phyloP scores from a whole-genome alignment of 306 rosid genomes.

The Purshia tridentata region DNA sequence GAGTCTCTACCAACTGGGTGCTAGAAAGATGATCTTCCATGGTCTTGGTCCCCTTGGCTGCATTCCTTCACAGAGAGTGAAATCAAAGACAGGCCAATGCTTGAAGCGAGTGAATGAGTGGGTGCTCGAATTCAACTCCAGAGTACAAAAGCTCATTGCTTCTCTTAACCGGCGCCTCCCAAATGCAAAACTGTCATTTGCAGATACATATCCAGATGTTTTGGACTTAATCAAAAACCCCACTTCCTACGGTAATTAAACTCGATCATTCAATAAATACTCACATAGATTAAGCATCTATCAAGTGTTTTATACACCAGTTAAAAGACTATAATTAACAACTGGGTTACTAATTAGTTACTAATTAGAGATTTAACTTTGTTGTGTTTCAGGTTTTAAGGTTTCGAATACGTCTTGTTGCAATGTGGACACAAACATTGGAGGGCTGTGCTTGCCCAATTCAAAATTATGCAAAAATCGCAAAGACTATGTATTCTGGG shows the following conservation, averaged over 20 bases:
- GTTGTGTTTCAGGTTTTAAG: constrained; percentile 52
- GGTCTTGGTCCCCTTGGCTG: constrained; percentile 90
- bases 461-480: constrained; percentile 63
- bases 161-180: constrained; percentile 58
- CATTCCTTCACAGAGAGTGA: constrained; percentile 87
- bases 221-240: constrained; percentile 64
- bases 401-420: constrained; percentile 83
- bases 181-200: constrained; percentile 43
- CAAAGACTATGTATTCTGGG: constrained; percentile 75
- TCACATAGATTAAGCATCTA: no score
- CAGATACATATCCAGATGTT: constrained; percentile 61
- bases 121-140: constrained; percentile 45
- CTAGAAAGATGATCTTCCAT: constrained; percentile 57
- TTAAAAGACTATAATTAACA: no score
- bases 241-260: constrained; percentile 42
- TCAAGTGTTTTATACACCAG: no score
- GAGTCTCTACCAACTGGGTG: constrained; percentile 69
- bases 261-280: not conserved
- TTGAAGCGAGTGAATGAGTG: constrained; percentile 56
- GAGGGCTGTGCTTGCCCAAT: constrained; percentile 86
- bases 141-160: constrained; percentile 41
- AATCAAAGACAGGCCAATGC: constrained; percentile 65
- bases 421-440: constrained; percentile 66
- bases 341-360: no score
- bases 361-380: not conserved